Evolutionary conservation across 2,329 filamentous ascomycete genomes (phyloP), one percentile per base, ranked within the genome.

Genomic region (Amauroascus niger): DNA sequence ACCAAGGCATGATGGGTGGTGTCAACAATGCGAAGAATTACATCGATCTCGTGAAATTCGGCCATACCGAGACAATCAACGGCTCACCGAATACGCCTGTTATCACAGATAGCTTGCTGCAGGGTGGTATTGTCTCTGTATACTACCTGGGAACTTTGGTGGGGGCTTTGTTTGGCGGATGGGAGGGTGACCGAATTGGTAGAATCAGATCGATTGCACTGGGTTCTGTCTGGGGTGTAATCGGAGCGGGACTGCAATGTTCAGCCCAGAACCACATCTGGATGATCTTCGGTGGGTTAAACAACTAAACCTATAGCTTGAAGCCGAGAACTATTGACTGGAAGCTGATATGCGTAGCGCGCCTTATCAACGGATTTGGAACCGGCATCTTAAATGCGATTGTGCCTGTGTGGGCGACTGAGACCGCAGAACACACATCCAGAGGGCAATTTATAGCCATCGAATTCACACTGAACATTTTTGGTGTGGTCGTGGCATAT

Each of bases 381-480:
- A 87, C 82, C 1, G 84, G 84, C 22, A 80, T 86, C 49, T 65
- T 87, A 33, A 87, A 86, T 61, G 79, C 82, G 6, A 86, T 87
- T 57, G 79, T 83, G 0, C 84, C 84, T 0, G 82, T 86, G 2
- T 87, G 82, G 82, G 82, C 82, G 0, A 84, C 83, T 0, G 84
- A 87, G 66, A 84, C 80, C 0, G 79, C 82, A 0, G 79, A 83
- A 37, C 81, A 86, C 61, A 85, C 78, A 0, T 82, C 79, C 1
- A 77, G 85, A 39, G 85, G 85, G 5, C 76, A 81, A 46, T 85
- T 86, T 58, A 80, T 87, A 54, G 81, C 82, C 8, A 81, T 86
- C 52, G 84, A 87, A 61, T 87, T 88, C 58, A 87, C 83, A 0
- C 67, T 87, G 7, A 88, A 87, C 62, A 86, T 87, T 56, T 81